These are phyloP conservation scores for Coniferiporia weirii DNA, from an alignment of 1,284 basidiomycete genomes.

Conservation along the genomic window DNA sequence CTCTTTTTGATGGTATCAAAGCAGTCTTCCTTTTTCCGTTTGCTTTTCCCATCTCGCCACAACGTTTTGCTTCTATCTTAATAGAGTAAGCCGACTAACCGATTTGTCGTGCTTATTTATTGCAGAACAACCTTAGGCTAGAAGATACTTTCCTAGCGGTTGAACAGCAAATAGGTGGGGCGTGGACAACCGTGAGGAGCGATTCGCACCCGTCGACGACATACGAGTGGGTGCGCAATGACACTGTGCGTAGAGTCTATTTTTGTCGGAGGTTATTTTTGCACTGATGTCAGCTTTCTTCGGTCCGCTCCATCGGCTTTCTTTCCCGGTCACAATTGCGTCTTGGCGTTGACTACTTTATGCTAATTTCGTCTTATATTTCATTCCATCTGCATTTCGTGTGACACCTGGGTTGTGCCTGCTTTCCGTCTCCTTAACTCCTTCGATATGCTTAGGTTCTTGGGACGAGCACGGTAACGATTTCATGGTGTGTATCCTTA, in stretches of 20 bases:
- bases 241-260: conserved; percentile 37
- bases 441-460: conserved; percentile 34
- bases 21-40: conserved; percentile 5
- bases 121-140: conserved; percentile 71
- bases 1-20: neutral
- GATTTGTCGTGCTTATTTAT: neutral
- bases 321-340: neutral
- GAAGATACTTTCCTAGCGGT: conserved; percentile 72
- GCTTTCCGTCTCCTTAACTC: neutral
- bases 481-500: conserved; percentile 48
- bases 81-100: neutral
- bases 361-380: no score
- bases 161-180: conserved; percentile 44
- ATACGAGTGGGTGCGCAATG: conserved; percentile 62
- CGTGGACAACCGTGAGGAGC: conserved; percentile 58
- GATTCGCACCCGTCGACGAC: conserved; percentile 80
- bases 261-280: neutral
- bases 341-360: no score
- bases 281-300: neutral
- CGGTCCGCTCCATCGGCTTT: neutral
- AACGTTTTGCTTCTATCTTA: neutral
- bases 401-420: neutral
- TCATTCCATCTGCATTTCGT: neutral
- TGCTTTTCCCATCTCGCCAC: neutral
- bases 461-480: conserved; percentile 57